Evolutionary conservation across 192 early-diverging fungal genomes (phyloP).

Genomic region (Podila epigama): DNA sequence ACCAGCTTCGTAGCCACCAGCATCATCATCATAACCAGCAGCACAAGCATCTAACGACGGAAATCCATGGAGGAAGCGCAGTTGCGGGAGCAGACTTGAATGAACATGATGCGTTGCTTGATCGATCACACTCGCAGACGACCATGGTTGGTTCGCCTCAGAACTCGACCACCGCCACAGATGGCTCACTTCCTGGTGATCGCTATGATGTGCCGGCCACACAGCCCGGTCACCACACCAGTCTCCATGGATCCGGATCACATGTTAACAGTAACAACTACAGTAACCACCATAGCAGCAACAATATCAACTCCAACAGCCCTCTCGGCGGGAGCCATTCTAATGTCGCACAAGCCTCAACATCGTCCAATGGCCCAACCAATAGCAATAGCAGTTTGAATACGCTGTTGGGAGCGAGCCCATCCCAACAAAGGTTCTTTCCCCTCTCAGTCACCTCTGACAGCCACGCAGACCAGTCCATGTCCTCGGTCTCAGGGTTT

Average conservation of each 20-base stretch:
- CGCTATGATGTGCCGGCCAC: not conserved
- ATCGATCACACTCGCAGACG: conserved; percentile 6
- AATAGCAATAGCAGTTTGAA: conserved; percentile 19
- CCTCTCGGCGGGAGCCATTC: not conserved
- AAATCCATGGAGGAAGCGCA: not conserved
- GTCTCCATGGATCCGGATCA: too few relatives aligned
- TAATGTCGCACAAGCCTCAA: not conserved
- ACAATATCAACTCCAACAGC: not conserved
- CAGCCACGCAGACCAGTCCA: conserved; percentile 7
- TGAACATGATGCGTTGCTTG: not conserved
- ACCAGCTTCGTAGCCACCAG: not conserved
- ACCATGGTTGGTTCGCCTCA: conserved; percentile 6
- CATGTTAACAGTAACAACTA: not conserved
- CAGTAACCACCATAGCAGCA: not conserved
- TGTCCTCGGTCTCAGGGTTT: conserved; percentile 1
- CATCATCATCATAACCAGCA: not conserved
- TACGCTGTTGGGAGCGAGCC: conserved; percentile 8
- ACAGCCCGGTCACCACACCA: not conserved
- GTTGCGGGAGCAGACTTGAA: not conserved
- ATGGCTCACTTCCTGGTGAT: not conserved
- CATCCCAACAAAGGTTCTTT: conserved; percentile 38
- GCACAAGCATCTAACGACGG: not conserved
- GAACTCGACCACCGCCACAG: not conserved
- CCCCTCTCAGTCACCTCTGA: conserved; percentile 24
- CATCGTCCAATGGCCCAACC: not conserved